Conservation (phyloP, 2,329 filamentous ascomycete species). For the Cryphonectria carpinicola region DNA sequence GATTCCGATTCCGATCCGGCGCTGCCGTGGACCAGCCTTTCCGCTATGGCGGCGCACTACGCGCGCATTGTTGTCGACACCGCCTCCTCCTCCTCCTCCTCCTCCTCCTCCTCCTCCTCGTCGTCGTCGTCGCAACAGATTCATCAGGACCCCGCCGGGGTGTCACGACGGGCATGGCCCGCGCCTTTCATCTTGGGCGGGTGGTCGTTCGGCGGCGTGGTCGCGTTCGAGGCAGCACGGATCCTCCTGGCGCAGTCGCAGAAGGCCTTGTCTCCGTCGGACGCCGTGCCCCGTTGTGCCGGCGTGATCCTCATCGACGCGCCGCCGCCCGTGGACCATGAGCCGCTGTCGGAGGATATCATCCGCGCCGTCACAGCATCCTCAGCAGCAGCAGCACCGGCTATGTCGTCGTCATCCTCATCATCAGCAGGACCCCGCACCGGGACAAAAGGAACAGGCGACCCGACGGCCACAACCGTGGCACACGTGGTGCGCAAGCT, state of each 20-base stretch:
- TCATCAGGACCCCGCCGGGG: constrained; percentile 39
- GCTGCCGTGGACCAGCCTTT: constrained; percentile 56
- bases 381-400: too few species aligned
- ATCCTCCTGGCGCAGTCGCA: neutral
- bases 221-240: constrained; percentile 53
- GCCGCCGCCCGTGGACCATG: neutral
- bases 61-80: constrained; percentile 55
- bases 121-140: too few species aligned
- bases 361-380: too few species aligned
- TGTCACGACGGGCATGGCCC: constrained; percentile 57
- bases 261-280: too few species aligned
- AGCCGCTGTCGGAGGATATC: too few species aligned
- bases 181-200: constrained; percentile 53
- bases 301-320: constrained; percentile 6
- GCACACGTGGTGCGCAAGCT: too few species aligned
- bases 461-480: too few species aligned
- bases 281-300: neutral
- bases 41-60: constrained; percentile 41
- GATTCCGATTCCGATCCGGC: constrained; percentile 64
- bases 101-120: constrained; percentile 39
- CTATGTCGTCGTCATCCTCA: too few species aligned
- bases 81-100: constrained; percentile 40
- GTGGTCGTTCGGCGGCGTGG: constrained; percentile 64
- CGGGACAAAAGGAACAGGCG: too few species aligned
- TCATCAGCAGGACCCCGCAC: too few species aligned